Base-by-base conservation (phyloP, 1,284 basidiomycete genomes). In the Cryptococcus jaspeensis region DNA sequence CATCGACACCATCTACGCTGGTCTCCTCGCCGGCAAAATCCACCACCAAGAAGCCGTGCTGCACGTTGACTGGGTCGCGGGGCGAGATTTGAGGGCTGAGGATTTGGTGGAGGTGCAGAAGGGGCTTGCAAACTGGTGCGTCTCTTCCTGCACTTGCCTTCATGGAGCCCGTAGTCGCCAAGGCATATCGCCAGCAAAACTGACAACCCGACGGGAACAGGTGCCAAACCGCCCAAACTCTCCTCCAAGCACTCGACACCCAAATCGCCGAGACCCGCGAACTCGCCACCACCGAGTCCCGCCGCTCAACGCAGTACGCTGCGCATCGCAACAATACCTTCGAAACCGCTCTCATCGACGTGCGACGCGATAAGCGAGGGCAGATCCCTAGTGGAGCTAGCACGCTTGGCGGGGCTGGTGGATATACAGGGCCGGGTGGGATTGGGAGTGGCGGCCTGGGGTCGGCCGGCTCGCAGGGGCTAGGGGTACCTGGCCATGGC, bases 1-100 rank as follows among this genome's bases (percentile, higher is more conserved):
- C 73, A 97, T 99, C 73, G 93, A 97, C 67, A 87, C 88, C 9
- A 91, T 97, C 72, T 98, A 97, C 74, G 85, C 90, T 39, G 88
- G 90, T 66, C 81, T 97, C 47, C 82, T 98, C 40, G 84, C 85
- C 44, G 94, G 91, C 12, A 92, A 90, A 67, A 85, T 99, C 49
- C 90, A 97, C 75, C 93, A 97, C 78, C 89, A 90, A 69, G 83
- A 88, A 63, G 83, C 85, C 58, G 85, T 90, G 60, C 82, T 97
- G 58, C 88, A 95, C 72, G 85, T 98, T 32, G 90, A 95, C 73
- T 91, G 89, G 69, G 90, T 89, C 0, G 86, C 92, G 79, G 94
- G 94, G 0, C 80, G 95, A 46, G 94, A 98, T 76, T 79, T 97
- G 16, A 82, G 85, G 55, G 84, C 85, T 0, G 84, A 84, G 1